Evolutionary conservation across 257 asterid species (phyloP).

Genomic region (Orobanche coerulescens): DNA sequence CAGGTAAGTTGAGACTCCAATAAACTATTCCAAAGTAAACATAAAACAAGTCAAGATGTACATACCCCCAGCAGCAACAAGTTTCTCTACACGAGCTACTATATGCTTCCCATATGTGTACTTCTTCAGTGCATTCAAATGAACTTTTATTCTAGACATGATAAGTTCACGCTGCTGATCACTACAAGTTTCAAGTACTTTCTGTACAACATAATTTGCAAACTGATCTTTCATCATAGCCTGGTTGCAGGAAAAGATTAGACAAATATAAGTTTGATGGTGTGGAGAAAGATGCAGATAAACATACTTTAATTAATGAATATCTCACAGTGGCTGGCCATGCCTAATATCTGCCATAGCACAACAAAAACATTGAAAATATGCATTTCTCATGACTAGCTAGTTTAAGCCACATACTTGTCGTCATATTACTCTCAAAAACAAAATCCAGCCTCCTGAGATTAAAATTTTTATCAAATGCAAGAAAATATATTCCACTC

Average conservation of each 20-base stretch:
- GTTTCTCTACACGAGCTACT: conserved; percentile 82
- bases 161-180: conserved; percentile 75
- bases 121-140: conserved; percentile 74
- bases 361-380: too few species aligned
- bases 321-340: background rate
- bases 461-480: background rate
- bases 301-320: background rate
- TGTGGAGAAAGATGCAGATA: background rate
- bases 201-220: conserved; percentile 80
- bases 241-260: conserved; percentile 27
- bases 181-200: conserved; percentile 78
- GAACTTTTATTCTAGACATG: conserved; percentile 66
- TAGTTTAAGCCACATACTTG: background rate
- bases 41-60: background rate
- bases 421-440: background rate
- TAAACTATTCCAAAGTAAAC: background rate
- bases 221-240: conserved; percentile 90
- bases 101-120: conserved; percentile 80
- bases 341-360: background rate
- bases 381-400: background rate
- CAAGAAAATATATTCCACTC: too few species aligned
- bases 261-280: conserved; percentile 1
- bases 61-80: conserved; percentile 78
- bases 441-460: background rate
- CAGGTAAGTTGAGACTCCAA: too few species aligned